Percentiles rank a stretch among this genome's conserved stretches.
These are phyloP conservation scores for Rhizoctonia solani DNA, from an alignment of 1,284 basidiomycete genomes.

Conservation along the genomic window DNA sequence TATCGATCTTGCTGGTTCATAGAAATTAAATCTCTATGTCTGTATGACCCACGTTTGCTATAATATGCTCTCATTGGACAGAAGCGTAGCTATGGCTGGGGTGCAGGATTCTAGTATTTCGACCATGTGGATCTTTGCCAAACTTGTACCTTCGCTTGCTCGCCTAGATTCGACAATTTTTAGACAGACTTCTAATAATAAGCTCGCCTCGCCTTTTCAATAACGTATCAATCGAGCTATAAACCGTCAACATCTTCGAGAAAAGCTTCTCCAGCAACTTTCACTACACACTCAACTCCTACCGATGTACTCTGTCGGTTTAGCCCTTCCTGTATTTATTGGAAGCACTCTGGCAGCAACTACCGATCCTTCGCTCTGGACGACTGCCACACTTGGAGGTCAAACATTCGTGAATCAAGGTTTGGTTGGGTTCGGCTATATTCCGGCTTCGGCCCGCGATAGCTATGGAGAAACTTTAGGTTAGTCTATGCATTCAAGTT, in stretches of 20 bases:
- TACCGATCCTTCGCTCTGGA: constrained; percentile 36
- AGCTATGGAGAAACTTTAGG: constrained; percentile 36
- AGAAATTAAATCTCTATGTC: too few species aligned
- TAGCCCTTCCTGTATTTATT: constrained; percentile 6
- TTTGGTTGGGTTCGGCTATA: constrained; percentile 35
- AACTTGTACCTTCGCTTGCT: not conserved
- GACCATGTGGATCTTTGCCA: not conserved
- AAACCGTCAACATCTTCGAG: too few species aligned
- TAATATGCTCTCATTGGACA: not conserved
- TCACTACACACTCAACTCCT: not conserved
- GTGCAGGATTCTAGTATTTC: not conserved
- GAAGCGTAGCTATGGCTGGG: not conserved
- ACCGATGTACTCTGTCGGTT: not conserved
- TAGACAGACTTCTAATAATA: not conserved
- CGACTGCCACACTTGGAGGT: constrained; percentile 36
- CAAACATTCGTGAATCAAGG: constrained; percentile 40
- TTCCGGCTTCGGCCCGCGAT: constrained; percentile 35
- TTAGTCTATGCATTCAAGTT: constrained; percentile 20
- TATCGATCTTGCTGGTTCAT: too few species aligned
- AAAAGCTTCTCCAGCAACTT: too few species aligned
- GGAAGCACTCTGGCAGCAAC: constrained; percentile 2
- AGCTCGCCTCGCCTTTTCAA: too few species aligned
- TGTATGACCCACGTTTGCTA: not conserved
- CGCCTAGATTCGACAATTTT: not conserved
- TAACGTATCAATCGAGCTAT: too few species aligned